phyloP scores from a whole-genome alignment of 2,329 filamentous ascomycete genomes.

The Chlorencoelia australis region DNA sequence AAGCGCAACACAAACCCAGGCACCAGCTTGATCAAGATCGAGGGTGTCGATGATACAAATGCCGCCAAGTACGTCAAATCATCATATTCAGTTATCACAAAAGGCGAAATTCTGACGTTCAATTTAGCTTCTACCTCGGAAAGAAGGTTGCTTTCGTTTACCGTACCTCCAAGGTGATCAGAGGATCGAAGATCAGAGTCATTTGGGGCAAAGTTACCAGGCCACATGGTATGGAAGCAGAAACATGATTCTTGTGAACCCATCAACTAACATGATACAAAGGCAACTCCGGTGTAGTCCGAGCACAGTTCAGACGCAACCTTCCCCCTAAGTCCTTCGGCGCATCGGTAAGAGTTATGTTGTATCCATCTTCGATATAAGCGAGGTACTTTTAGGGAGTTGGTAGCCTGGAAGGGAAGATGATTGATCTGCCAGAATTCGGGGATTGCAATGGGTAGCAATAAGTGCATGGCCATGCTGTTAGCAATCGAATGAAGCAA shows the following conservation, averaged over 20 bases:
- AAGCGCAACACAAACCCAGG: constrained; percentile 85
- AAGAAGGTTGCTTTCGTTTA: constrained; percentile 99
- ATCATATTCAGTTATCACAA: background rate
- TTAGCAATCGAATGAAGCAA: constrained; percentile 44
- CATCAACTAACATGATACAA: constrained; percentile 9
- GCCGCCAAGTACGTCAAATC: constrained; percentile 64
- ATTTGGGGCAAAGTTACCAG: constrained; percentile 99
- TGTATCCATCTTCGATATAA: constrained; percentile 98
- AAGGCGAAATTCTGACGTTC: constrained; percentile 13
- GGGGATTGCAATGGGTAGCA: constrained; percentile 40
- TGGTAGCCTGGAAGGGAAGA: constrained; percentile 39
- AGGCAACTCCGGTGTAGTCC: constrained; percentile 97
- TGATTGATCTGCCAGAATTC: constrained; percentile 51
- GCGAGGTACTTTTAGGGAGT: constrained; percentile 39
- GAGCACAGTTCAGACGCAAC: constrained; percentile 93
- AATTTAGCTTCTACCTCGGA: constrained; percentile 77
- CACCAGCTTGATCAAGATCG: constrained; percentile 95
- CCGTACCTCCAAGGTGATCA: constrained; percentile 86
- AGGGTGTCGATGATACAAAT: constrained; percentile 87
- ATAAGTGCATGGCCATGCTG: constrained; percentile 41
- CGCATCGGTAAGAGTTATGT: constrained; percentile 91
- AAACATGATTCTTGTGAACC: background rate
- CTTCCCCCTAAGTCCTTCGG: constrained; percentile 95
- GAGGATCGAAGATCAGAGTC: constrained; percentile 96
- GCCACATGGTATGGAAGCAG: constrained; percentile 65